Evolutionary conservation across 192 early-diverging fungal genomes (phyloP), one percentile per base, ranked within the genome.

Genomic region (Helicostylum pulchrum): DNA sequence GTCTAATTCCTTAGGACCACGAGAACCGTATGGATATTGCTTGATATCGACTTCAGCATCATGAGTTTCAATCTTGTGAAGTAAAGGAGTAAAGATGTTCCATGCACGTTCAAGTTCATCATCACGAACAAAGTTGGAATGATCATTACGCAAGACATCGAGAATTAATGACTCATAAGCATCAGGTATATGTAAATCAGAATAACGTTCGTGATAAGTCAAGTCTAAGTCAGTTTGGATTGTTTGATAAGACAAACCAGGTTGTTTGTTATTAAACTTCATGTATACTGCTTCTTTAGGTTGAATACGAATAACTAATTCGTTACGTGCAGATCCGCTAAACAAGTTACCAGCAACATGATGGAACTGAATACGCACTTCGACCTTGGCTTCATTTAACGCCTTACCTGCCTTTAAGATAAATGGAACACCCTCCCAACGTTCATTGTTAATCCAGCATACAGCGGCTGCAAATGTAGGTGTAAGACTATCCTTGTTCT

Each of bases 91-190:
- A 70, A 99, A 97, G 52, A 99, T 95, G 75, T 91, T 90, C 97
- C 97, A 99, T 3, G 97, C 94, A 62, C 88, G 92, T 68, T 95
- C 94, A 19, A 99, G 80, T 80, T 95, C 93, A 74, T 94, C 92
- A 69, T 87, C 83, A 48, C 91, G 83, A 34, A 97, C 92, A 90
- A 99, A 96, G 83, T 97, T 96, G 59, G 89, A 89, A 70, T 97
- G 93, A 66, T 97, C 96, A 39, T 92, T 93, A 46, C 88, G 88
- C 30, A 99, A 72, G 7, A 90, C 88, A 63, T 97, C 97, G 30
- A 97, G 80, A 62, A 99, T 92, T 53, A 99, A 79, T n/a, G 93
- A 85, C 62, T 96, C 95, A 72, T 99, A 99, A 10, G 97, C 97
- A 70, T 99, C 97, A 30, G 97, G 97, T 73, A 99, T 99, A 77